Base-by-base conservation (phyloP, 2,329 filamentous ascomycete species). In the Colletotrichum salicis region DNA sequence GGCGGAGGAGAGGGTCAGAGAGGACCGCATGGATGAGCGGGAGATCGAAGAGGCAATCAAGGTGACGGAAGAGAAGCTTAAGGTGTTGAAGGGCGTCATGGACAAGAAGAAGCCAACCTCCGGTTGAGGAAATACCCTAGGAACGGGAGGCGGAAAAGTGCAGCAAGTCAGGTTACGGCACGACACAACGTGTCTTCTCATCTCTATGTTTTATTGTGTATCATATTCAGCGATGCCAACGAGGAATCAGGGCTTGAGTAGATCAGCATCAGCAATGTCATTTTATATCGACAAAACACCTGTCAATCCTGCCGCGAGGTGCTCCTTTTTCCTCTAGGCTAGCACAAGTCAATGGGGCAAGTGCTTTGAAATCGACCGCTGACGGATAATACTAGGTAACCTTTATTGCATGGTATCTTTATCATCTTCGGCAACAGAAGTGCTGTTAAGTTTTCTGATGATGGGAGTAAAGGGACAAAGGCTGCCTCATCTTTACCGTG, bases 31-130 rank as follows among this genome's bases (percentile, higher is more conserved):
- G 89, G 90, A 90, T 58, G 90, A 93, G 76, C 86, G 89, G 41
- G 92, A 96, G 79, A 88, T 97, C 71, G 89, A 91, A 74, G 90
- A 97, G 83, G 93, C 94, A 24, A 96, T 98, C 72, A 86, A 89
- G 65, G 89, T 97, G 35, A 98, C 96, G 3, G 94, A 98, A 79
- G 93, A 97, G 84, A 92, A 94, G 78, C 84, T 99, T 37, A 87
- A 89, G 67, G 89, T 93, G 54, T 83, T 99, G 73, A 95, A 95
- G 81, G 87, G 89, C 54, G 92, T 94, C 35, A 87, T 96, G 63
- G 88, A 89, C 73, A 87, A 86, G 78, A 90, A 87, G 79, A 88
- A 85, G 76, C 74, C 74, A 37, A 76, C 35, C 29, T 33, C 11
- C 19, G 48, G 55, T 22, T 72, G 55, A 71, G 54, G 22, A 56